Base-by-base conservation (phyloP, 108 stramenopile genomes). In the Conticribra guillardii region DNA sequence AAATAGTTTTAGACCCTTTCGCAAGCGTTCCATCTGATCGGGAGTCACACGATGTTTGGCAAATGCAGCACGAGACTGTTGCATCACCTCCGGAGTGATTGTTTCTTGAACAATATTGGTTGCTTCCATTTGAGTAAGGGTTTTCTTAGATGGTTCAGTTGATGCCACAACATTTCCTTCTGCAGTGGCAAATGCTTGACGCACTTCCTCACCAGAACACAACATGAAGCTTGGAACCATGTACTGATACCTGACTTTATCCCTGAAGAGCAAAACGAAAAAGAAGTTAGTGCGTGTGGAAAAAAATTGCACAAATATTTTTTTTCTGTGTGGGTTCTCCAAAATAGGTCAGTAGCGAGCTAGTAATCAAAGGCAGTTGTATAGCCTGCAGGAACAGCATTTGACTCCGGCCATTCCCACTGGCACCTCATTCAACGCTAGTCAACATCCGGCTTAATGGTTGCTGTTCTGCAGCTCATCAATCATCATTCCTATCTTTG, bases 241-340 rank as follows among this genome's bases (percentile, higher is more conserved):
- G 85, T 99, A 99, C 72, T 96, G 93, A 84, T 99, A 99, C 31
- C 96, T 74, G 7, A 98, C 94, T 49, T 82, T 84, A 64, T 90
- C 91, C 73, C n/a, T n/a, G n/a, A n/a, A n/a, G n/a, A n/a, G n/a
- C n/a, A n/a, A n/a, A n/a, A n/a, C n/a, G n/a, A n/a, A n/a, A n/a
- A n/a, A n/a, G n/a, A n/a, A n/a, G n/a, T n/a, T n/a, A n/a, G n/a
- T n/a, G n/a, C n/a, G n/a, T n/a, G n/a, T n/a, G n/a, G n/a, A n/a
- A n/a, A n/a, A n/a, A n/a, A n/a, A n/a, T n/a, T n/a, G n/a, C n/a
- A n/a, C n/a, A n/a, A n/a, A n/a, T n/a, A n/a, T n/a, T n/a, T n/a
- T n/a, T n/a, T n/a, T n/a, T n/a, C n/a, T n/a, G n/a, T n/a, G n/a
- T n/a, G n/a, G n/a, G n/a, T n/a, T n/a, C n/a, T n/a, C n/a, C n/a